phyloP scores from a whole-genome alignment of 2,329 filamentous ascomycete genomes.

The Bipolaris victoriae region DNA sequence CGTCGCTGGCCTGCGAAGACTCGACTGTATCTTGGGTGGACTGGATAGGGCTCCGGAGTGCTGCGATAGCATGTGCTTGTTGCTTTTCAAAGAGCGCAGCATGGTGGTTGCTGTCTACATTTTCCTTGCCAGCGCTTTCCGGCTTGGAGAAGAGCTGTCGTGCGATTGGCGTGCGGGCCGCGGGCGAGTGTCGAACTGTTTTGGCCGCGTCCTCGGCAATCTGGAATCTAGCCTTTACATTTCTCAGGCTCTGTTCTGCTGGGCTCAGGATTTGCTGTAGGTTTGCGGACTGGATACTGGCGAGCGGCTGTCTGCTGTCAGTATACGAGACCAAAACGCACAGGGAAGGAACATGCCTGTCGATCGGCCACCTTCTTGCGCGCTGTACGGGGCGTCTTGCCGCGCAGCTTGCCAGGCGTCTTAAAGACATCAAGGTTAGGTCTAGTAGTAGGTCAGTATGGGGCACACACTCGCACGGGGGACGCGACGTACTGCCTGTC shows the following conservation, averaged over 20 bases:
- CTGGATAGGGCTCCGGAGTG: slow-evolving; percentile 38
- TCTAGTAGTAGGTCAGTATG: slow-evolving; percentile 57
- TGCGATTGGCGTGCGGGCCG: slow-evolving; percentile 34
- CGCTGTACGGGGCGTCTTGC: slow-evolving; percentile 76
- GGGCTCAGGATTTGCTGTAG: slow-evolving; percentile 56
- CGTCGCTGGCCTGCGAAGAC: slow-evolving; percentile 34
- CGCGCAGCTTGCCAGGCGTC: slow-evolving; percentile 81
- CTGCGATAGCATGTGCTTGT: slow-evolving; percentile 27
- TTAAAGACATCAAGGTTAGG: slow-evolving; percentile 97
- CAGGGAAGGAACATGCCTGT: slow-evolving; percentile 66
- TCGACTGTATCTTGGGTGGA: slow-evolving; percentile 42
- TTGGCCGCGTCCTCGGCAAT: slow-evolving; percentile 62
- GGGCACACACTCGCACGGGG: slow-evolving; percentile 6
- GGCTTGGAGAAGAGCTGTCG: slow-evolving; percentile 38
- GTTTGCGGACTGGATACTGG: slow-evolving; percentile 56
- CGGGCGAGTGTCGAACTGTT: slow-evolving; percentile 33
- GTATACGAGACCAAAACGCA: slow-evolving; percentile 37
- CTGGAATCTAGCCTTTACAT: slow-evolving; percentile 63
- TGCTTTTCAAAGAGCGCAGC: slow-evolving; percentile 51
- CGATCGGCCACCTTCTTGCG: slow-evolving; percentile 67
- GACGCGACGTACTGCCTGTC: slow-evolving; percentile 75
- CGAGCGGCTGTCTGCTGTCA: slow-evolving; percentile 52
- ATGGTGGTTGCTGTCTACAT: slow-evolving; percentile 29
- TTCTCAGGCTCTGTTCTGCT: slow-evolving; percentile 59
- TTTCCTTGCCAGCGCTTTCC: slow-evolving; percentile 39